Conservation (phyloP, 768 basidiomycete species). For the Pluteus cervinus region DNA sequence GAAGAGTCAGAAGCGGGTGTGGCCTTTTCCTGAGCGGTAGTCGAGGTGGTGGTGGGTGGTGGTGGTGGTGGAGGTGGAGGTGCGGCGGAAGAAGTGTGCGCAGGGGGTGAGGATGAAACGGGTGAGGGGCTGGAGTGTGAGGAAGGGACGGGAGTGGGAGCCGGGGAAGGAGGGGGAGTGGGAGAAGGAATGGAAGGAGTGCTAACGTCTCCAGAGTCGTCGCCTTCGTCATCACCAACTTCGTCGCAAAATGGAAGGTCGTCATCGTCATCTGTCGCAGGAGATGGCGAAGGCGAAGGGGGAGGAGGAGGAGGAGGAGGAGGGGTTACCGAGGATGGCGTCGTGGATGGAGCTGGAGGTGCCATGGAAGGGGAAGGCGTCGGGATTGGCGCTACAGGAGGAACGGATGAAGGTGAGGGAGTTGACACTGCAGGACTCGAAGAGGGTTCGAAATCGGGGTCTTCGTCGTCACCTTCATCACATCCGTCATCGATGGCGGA, state of each 20-base stretch:
- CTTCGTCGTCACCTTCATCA: too few species aligned
- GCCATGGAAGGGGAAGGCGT: conserved; percentile 8
- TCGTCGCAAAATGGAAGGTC: not conserved
- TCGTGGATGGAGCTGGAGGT: conserved; percentile 11
- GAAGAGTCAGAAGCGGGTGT: conserved; percentile 1
- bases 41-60: conserved; percentile 9
- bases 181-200: too few species aligned
- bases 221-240: conserved; percentile 1
- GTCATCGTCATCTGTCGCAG: not conserved
- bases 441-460: too few species aligned
- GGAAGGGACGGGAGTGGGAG: too few species aligned
- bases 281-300: conserved; percentile 1
- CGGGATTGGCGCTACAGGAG: conserved; percentile 8
- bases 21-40: conserved; percentile 5
- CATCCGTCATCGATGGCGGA: too few species aligned
- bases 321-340: conserved; percentile 6
- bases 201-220: conserved; percentile 2
- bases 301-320: conserved; percentile 9
- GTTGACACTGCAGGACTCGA: too few species aligned
- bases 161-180: too few species aligned
- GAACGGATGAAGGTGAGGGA: too few species aligned
- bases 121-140: too few species aligned
- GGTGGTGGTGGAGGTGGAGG: conserved; percentile 7
- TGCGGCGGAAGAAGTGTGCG: not conserved
- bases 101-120: not conserved